Percentiles rank a stretch among this genome's conserved stretches.
Evolutionary conservation across 2,329 filamentous ascomycete genomes (phyloP).

Genomic region (Phaeosphaeria sp.): DNA sequence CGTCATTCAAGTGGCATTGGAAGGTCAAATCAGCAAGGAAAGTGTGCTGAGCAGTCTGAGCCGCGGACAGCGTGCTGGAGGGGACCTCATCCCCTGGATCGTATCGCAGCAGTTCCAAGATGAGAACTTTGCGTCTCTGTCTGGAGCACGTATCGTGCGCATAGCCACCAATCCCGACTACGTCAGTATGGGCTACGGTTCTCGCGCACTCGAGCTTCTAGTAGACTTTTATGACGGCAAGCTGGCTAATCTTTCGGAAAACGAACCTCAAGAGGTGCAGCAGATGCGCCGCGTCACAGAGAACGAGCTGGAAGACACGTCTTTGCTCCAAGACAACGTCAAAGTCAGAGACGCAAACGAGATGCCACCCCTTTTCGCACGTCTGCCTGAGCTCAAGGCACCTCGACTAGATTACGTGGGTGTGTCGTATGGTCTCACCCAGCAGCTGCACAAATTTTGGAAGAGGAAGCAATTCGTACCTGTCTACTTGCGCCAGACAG

Average conservation of each 20-base stretch:
- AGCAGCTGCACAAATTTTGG: conserved; percentile 93
- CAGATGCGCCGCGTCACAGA: conserved; percentile 82
- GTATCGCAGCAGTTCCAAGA: conserved; percentile 99
- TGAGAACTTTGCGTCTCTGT: conserved; percentile 91
- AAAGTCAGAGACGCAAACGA: conserved; percentile 86
- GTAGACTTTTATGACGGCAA: conserved; percentile 95
- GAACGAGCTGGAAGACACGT: conserved; percentile 76
- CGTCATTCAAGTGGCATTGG: conserved; percentile 91
- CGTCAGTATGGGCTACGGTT: conserved; percentile 89
- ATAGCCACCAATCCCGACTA: conserved; percentile 98
- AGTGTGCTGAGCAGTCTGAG: conserved; percentile 91
- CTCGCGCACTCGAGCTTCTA: conserved; percentile 84
- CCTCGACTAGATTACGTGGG: conserved; percentile 88
- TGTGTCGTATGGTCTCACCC: conserved; percentile 92
- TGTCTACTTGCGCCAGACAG: conserved; percentile 91
- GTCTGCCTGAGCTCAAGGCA: conserved; percentile 81
- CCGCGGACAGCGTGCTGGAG: conserved; percentile 85
- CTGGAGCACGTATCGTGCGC: conserved; percentile 87
- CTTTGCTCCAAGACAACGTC: conserved; percentile 84
- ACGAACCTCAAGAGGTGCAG: conserved; percentile 60
- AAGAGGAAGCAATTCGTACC: conserved; percentile 85
- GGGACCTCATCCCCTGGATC: conserved; percentile 96
- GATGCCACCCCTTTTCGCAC: conserved; percentile 93
- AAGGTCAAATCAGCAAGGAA: conserved; percentile 92
- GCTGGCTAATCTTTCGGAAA: conserved; percentile 83